Evolutionary conservation across 1,284 basidiomycete genomes (phyloP).

Genomic region (Moesziomyces antarcticus): DNA sequence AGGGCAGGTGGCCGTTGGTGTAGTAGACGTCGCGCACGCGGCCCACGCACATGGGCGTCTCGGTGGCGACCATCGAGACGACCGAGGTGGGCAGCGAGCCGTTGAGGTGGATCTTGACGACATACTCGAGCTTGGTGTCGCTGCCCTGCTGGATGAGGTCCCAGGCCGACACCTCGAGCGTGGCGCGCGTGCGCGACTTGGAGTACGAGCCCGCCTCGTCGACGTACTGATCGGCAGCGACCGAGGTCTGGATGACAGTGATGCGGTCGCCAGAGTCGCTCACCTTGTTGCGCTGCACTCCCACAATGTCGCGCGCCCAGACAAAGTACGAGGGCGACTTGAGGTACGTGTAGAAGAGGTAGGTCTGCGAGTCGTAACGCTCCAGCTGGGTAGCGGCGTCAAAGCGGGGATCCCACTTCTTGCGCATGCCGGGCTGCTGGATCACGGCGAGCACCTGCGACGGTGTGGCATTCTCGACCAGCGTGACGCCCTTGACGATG

Average conservation of each 20-base stretch:
- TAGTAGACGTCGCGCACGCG: slow-evolving; percentile 58
- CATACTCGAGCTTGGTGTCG: slow-evolving; percentile 56
- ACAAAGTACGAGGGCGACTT: slow-evolving; percentile 63
- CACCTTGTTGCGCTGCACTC: slow-evolving; percentile 55
- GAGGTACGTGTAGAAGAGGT: slow-evolving; percentile 57
- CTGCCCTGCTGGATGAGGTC: slow-evolving; percentile 49
- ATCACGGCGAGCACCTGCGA: slow-evolving; percentile 54
- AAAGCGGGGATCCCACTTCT: slow-evolving; percentile 63
- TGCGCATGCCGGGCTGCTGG: slow-evolving; percentile 60
- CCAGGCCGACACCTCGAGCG: slow-evolving; percentile 60
- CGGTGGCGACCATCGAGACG: slow-evolving; percentile 54
- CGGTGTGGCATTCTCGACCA: slow-evolving; percentile 60
- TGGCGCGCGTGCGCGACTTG: slow-evolving; percentile 57
- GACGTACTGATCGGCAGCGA: slow-evolving; percentile 53
- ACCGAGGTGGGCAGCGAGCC: slow-evolving; percentile 56
- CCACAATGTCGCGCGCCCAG: slow-evolving; percentile 62
- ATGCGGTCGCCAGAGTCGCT: slow-evolving; percentile 33
- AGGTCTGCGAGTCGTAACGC: slow-evolving; percentile 33
- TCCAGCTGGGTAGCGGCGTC: slow-evolving; percentile 49
- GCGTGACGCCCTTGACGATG: slow-evolving; percentile 52
- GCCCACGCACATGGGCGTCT: slow-evolving; percentile 63
- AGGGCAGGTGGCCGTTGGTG: slow-evolving; percentile 49
- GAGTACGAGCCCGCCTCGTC: slow-evolving; percentile 58
- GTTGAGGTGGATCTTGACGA: slow-evolving; percentile 63
- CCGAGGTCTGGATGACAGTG: slow-evolving; percentile 53